A percentile compares a stretch with the other conserved stretches of the same genome.
These are phyloP conservation scores for Arthroderma sp. DNA, from an alignment of 2,329 filamentous ascomycete genomes.

Conservation along the genomic window DNA sequence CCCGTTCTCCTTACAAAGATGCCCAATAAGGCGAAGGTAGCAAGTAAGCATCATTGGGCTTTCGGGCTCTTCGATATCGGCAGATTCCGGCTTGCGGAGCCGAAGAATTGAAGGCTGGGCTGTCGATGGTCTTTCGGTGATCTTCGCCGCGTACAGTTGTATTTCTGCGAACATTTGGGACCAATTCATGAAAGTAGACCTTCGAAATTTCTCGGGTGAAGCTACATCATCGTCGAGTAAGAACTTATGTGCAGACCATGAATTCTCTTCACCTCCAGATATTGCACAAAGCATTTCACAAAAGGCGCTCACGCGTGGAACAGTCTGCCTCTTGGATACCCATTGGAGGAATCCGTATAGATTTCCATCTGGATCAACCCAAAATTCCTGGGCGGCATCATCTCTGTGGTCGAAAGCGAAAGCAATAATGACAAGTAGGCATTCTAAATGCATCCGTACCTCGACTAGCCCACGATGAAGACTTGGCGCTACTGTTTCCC, in stretches of 20 bases:
- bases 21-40: constrained; percentile 76
- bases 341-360: constrained; percentile 90
- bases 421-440: constrained; percentile 83
- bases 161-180: constrained; percentile 84
- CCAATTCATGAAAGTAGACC: constrained; percentile 80
- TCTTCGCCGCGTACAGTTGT: constrained; percentile 65
- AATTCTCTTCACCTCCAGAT: constrained; percentile 68
- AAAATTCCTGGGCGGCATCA: constrained; percentile 77
- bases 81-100: constrained; percentile 47
- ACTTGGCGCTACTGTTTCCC: constrained; percentile 30
- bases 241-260: constrained; percentile 75
- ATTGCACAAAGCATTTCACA: constrained; percentile 92
- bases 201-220: constrained; percentile 63
- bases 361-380: constrained; percentile 84
- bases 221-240: constrained; percentile 66
- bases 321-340: constrained; percentile 90
- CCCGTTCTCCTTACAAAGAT: constrained; percentile 63
- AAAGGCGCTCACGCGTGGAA: constrained; percentile 89
- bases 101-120: constrained; percentile 44
- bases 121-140: constrained; percentile 55
- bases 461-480: constrained; percentile 29
- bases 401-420: constrained; percentile 78
- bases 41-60: constrained; percentile 94
- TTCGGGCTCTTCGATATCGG: constrained; percentile 76
- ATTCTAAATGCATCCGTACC: constrained; percentile 54